Base-by-base conservation (phyloP, 768 basidiomycete genomes). In the Xerocomellus amylosporus region DNA sequence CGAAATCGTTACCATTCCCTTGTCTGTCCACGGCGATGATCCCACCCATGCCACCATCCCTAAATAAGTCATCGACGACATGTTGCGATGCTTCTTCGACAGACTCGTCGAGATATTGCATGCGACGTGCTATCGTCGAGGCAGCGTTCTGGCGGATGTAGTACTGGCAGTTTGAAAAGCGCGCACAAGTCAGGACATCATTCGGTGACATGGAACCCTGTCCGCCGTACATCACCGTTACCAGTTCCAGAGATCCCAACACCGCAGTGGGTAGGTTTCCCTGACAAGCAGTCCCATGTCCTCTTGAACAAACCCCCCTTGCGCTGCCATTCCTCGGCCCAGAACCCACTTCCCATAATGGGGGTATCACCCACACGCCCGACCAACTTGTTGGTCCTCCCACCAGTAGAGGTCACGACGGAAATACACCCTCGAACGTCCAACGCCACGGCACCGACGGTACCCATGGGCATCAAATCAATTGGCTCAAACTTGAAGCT, bases 361-460 rank as follows among this genome's bases (percentile, higher is more conserved):
- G 90, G 90, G 1, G 91, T 93, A 62, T 92, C 91, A 4, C 90
- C 90, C n/a, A 93, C 75, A 5, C 90, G 78, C 8, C 90, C 90
- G 17, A 84, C 86, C 9, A 90, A 77, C 68, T 93, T 93, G 71
- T 93, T 93, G 36, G 89, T 93, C 44, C 74, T 75, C 1, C 91
- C 90, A 34, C 91, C 91, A 0, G 90, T 93, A 1, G 90, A 91
- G 1, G 91, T 93, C 17, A 85, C 73, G 3, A 77, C 72, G 1
- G 85, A 81, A 54, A 93, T 84, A 63, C 89, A 90, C 0, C 90
- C 90, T 22, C 82, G 74, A 7, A 77, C 60, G 64, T 93, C 91
- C 31, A 93, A 73, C 5, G 88, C 90, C 8, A 93, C 89, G 1
- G 91, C 91, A 19, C 91, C 91, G 10, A 93, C 90, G 0, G 90